Percentiles rank a stretch among this genome's conserved stretches.
Conservation (phyloP, 306 rosid genomes). For the Purshia tridentata region DNA sequence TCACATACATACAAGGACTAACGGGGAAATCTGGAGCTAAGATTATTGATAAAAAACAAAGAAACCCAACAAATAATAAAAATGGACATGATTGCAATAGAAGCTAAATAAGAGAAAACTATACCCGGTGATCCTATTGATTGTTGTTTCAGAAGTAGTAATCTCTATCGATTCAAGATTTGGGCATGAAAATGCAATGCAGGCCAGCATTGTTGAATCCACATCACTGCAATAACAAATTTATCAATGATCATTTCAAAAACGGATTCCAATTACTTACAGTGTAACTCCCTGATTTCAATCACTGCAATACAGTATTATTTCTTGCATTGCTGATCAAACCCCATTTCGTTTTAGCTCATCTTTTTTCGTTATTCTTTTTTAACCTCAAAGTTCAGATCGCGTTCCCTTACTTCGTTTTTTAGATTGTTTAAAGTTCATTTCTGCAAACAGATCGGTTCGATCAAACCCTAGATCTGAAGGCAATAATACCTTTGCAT, state of each 20-base stretch:
- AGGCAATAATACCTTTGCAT: slow-evolving; percentile 73
- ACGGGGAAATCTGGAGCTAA: no score
- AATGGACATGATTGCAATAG: not conserved
- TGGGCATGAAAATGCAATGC: slow-evolving; percentile 94
- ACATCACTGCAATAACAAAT: slow-evolving; percentile 54
- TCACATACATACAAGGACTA: no score
- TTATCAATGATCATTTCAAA: not conserved
- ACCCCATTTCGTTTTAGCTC: slow-evolving; percentile 3
- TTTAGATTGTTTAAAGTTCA: slow-evolving; percentile 8
- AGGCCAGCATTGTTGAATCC: slow-evolving; percentile 93
- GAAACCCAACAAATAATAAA: not conserved
- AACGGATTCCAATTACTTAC: not conserved
- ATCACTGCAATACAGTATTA: not conserved
- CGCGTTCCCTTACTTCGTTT: not conserved
- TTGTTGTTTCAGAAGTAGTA: slow-evolving; percentile 39
- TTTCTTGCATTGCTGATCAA: slow-evolving; percentile 26
- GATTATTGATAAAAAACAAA: not conserved
- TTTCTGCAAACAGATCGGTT: slow-evolving; percentile 18
- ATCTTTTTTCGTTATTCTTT: not conserved
- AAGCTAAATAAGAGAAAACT: not conserved
- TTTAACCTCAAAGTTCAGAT: not conserved
- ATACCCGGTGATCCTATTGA: slow-evolving; percentile 91
- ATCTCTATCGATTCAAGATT: slow-evolving; percentile 79
- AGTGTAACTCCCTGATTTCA: not conserved
- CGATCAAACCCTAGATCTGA: slow-evolving; percentile 41